A percentile compares a stretch with the other conserved stretches of the same genome.
These are phyloP conservation scores for Cynara cardunculus DNA, from an alignment of 129 eudicot species.

Conservation along the genomic window DNA sequence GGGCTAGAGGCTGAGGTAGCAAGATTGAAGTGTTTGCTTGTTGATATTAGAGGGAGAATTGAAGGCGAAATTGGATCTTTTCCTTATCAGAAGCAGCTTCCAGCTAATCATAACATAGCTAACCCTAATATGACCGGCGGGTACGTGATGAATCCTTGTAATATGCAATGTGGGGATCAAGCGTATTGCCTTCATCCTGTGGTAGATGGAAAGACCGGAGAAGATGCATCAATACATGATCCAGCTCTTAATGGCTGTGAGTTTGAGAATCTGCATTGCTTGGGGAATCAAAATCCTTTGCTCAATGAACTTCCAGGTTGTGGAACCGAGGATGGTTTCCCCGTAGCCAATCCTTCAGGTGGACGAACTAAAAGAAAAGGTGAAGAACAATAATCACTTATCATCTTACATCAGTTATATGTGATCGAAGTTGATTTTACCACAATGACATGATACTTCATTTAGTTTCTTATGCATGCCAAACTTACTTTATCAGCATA, in stretches of 20 bases:
- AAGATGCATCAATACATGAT: conserved; percentile 37
- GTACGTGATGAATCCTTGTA: conserved; percentile 74
- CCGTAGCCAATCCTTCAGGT: conserved; percentile 30
- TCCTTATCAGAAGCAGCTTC: conserved; percentile 59
- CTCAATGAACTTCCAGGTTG: conserved; percentile 40
- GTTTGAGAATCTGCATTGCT: conserved; percentile 58
- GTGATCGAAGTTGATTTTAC: background rate
- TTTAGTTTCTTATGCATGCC: background rate
- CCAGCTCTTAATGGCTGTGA: conserved; percentile 59
- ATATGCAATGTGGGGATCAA: conserved; percentile 68
- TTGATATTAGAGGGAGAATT: conserved; percentile 81
- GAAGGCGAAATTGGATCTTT: conserved; percentile 90
- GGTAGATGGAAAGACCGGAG: conserved; percentile 39
- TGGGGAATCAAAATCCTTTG: conserved; percentile 49
- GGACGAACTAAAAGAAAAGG: conserved; percentile 65
- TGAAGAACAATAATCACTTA: conserved; percentile 10
- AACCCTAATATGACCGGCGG: conserved; percentile 42
- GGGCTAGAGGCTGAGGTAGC: conserved; percentile 73
- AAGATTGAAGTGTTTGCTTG: conserved; percentile 87
- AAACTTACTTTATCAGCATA: background rate
- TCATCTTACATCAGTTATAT: background rate
- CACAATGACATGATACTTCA: background rate
- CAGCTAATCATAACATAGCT: conserved; percentile 39
- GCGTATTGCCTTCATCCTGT: conserved; percentile 66
- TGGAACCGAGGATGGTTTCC: conserved; percentile 35